Evolutionary conservation across 2,329 filamentous ascomycete genomes (phyloP).

Genomic region (Colletotrichum sp.): DNA sequence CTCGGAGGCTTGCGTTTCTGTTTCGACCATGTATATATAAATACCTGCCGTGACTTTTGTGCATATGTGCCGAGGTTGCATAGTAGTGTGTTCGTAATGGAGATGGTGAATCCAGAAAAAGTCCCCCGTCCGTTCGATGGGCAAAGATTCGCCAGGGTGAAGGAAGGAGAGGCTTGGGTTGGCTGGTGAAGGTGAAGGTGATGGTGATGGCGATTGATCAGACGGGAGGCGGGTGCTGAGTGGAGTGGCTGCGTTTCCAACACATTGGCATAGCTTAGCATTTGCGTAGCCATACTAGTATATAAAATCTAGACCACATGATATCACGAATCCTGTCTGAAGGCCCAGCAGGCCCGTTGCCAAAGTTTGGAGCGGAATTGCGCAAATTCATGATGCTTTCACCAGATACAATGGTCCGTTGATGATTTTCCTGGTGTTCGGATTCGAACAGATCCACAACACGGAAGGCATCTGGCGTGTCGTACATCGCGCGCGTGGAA

Average conservation of each 20-base stretch:
- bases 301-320: slow-evolving; percentile 1
- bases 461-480: no score
- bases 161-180: background rate
- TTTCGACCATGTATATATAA: background rate
- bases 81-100: background rate
- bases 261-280: slow-evolving; percentile 16
- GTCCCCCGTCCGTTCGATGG: background rate
- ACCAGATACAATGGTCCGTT: accelerated
- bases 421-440: background rate
- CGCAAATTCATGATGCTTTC: background rate
- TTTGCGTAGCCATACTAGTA: background rate
- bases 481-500: background rate
- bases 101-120: background rate
- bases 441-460: background rate
- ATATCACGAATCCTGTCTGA: background rate
- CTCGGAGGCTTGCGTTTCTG: background rate
- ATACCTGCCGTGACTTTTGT: background rate
- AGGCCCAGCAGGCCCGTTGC: no score
- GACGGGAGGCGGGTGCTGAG: background rate
- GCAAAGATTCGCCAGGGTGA: background rate
- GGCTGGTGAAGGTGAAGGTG: no score
- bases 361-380: no score
- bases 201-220: background rate
- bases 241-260: background rate
- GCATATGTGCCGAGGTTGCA: background rate